Evolutionary conservation across 257 asterid species (phyloP).

Genomic region (Capsicum pubescens): DNA sequence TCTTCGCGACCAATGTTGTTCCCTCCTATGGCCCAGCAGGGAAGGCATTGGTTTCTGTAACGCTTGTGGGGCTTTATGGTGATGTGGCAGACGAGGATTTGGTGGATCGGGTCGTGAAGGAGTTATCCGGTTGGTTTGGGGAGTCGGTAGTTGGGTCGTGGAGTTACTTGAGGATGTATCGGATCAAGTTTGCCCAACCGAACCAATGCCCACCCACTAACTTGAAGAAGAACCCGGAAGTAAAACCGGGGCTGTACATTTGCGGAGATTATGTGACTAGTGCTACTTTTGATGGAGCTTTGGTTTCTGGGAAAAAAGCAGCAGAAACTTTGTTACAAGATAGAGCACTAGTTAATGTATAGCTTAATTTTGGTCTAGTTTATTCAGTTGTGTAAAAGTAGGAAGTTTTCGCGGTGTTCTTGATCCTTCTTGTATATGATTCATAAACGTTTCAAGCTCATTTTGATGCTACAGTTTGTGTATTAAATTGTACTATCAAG

Average conservation of each 20-base stretch:
- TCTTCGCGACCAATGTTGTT: conserved; percentile 81
- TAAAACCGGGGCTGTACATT: conserved; percentile 64
- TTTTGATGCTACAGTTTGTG: background rate
- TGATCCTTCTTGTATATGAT: background rate
- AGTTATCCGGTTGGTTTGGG: conserved; percentile 85
- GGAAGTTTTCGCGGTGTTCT: background rate
- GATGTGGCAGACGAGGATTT: conserved; percentile 61
- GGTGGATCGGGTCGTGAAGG: conserved; percentile 59
- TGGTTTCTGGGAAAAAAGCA: conserved; percentile 90
- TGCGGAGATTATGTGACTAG: conserved; percentile 92
- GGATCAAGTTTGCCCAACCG: conserved; percentile 82
- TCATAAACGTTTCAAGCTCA: conserved; percentile 18
- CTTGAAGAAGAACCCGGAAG: conserved; percentile 66
- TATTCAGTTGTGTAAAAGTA: conserved; percentile 13
- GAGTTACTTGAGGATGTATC: conserved; percentile 72
- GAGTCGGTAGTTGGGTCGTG: conserved; percentile 56
- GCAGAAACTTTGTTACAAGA: conserved; percentile 82
- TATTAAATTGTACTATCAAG: background rate
- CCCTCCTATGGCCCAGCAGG: conserved; percentile 75
- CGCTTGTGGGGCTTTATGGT: conserved; percentile 66
- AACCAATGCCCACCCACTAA: conserved; percentile 89
- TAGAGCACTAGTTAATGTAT: conserved; percentile 45
- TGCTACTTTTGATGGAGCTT: conserved; percentile 94
- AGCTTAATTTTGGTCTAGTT: conserved; percentile 26
- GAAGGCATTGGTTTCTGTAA: conserved; percentile 79